These are phyloP conservation scores for Alternaria burnsii DNA, from an alignment of 2,329 filamentous ascomycete genomes.

Conservation along the genomic window DNA sequence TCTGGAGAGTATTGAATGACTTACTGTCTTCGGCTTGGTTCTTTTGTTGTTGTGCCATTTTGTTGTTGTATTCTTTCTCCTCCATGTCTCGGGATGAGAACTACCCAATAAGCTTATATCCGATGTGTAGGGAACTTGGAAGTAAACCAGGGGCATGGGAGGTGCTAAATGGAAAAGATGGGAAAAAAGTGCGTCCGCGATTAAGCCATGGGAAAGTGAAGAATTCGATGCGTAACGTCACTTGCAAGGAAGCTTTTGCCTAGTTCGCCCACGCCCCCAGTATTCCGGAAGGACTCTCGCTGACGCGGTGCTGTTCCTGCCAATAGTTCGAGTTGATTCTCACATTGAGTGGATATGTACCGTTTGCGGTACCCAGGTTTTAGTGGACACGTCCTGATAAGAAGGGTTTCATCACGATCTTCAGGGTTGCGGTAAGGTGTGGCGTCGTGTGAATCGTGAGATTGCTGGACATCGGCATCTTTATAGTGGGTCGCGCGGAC, in stretches of 20 bases:
- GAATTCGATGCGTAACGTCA: slow-evolving; percentile 38
- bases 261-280: slow-evolving; percentile 11
- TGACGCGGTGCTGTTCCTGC: slow-evolving; percentile 2
- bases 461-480: slow-evolving; percentile 12
- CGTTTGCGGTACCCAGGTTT: neutral
- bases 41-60: slow-evolving; percentile 20
- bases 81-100: neutral
- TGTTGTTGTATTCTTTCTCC: slow-evolving; percentile 1
- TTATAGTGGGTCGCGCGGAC: slow-evolving; percentile 1
- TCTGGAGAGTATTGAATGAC: neutral
- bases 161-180: slow-evolving; percentile 1
- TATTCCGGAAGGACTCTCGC: slow-evolving; percentile 2
- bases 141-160: slow-evolving; percentile 2
- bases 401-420: slow-evolving; percentile 11
- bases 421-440: slow-evolving; percentile 10
- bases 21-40: slow-evolving; percentile 12
- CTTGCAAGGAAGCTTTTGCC: slow-evolving; percentile 23
- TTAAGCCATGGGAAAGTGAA: slow-evolving; percentile 25
- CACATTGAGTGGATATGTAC: neutral
- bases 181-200: slow-evolving; percentile 6
- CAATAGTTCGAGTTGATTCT: slow-evolving; percentile 10
- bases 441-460: slow-evolving; percentile 11
- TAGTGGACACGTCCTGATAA: slow-evolving; percentile 3
- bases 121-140: neutral
- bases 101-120: neutral